Conservation (phyloP, 768 basidiomycete species). For the Lactifluus piperatus region DNA sequence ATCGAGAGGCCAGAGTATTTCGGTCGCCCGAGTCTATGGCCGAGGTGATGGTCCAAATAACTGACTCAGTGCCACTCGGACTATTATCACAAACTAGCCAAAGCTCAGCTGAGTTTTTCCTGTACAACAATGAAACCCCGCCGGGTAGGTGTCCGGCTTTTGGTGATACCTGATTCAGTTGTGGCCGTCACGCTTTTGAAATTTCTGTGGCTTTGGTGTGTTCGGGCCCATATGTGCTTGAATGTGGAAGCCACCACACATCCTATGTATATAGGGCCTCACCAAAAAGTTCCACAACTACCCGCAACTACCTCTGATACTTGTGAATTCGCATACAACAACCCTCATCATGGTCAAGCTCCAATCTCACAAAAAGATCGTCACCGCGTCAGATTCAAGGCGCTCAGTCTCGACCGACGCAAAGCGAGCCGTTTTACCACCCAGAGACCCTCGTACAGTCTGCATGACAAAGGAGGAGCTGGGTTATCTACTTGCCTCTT, state of each 20-base stretch:
- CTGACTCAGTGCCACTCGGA: not conserved
- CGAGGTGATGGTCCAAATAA: not conserved
- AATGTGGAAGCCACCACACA: slow-evolving; percentile 15
- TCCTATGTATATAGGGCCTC: slow-evolving; percentile 11
- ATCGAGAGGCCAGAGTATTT: not conserved
- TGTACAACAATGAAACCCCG: slow-evolving; percentile 3
- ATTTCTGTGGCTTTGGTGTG: slow-evolving; percentile 14
- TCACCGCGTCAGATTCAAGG: slow-evolving; percentile 1
- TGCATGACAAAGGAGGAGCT: slow-evolving; percentile 14
- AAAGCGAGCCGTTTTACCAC: not conserved
- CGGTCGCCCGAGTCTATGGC: not conserved
- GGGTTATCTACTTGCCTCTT: slow-evolving; percentile 1
- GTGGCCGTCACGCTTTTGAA: slow-evolving; percentile 8
- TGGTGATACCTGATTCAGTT: not conserved
- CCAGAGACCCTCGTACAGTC: slow-evolving; percentile 12
- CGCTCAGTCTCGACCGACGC: not conserved
- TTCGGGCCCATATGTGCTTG: slow-evolving; percentile 10
- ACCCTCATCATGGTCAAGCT: slow-evolving; percentile 9
- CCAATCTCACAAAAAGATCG: slow-evolving; percentile 12
- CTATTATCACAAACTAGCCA: not conserved
- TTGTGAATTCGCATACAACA: not conserved
- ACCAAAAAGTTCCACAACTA: not conserved
- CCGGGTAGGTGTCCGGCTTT: not conserved
- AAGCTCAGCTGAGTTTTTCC: not conserved
- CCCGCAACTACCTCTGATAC: not conserved